A percentile compares a stretch with the other conserved stretches of the same genome.
These are phyloP conservation scores for Rhizopogon rudus DNA, from an alignment of 768 basidiomycete genomes.

Conservation along the genomic window DNA sequence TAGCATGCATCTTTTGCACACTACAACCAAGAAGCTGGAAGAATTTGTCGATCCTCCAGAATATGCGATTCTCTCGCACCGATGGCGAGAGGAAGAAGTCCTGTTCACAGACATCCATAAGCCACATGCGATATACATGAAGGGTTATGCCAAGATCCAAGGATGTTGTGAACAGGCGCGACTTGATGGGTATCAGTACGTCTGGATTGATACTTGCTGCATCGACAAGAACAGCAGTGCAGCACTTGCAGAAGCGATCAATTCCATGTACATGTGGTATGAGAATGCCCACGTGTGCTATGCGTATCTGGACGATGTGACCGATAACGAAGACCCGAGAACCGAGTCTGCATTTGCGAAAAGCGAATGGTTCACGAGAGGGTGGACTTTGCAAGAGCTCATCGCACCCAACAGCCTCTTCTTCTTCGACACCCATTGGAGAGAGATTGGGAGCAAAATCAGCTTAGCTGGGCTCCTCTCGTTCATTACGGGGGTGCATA, in stretches of 20 bases:
- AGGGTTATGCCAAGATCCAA: slow-evolving; percentile 3
- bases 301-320: slow-evolving; percentile 8
- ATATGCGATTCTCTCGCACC: slow-evolving; percentile 11
- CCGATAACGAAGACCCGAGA: neutral
- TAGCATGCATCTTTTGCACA: slow-evolving; percentile 5
- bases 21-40: neutral
- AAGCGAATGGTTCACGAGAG: slow-evolving; percentile 12
- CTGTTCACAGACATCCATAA: slow-evolving; percentile 1
- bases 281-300: slow-evolving; percentile 10
- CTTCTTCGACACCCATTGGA: slow-evolving; percentile 12
- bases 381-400: slow-evolving; percentile 7
- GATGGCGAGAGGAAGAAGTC: slow-evolving; percentile 4
- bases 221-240: slow-evolving; percentile 12
- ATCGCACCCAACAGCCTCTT: slow-evolving; percentile 9
- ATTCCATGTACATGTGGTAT: slow-evolving; percentile 14
- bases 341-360: neutral
- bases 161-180: slow-evolving; percentile 1
- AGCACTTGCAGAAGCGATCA: slow-evolving; percentile 8
- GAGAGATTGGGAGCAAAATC: slow-evolving; percentile 5
- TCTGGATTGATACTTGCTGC: slow-evolving; percentile 12
- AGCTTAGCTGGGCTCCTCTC: neutral
- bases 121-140: neutral
- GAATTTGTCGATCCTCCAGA: neutral
- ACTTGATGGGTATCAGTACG: slow-evolving; percentile 5
- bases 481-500: neutral